Percentiles rank a stretch among this genome's conserved stretches.
These are phyloP conservation scores for Coffea canephora DNA, from an alignment of 257 asterid genomes.

Conservation along the genomic window DNA sequence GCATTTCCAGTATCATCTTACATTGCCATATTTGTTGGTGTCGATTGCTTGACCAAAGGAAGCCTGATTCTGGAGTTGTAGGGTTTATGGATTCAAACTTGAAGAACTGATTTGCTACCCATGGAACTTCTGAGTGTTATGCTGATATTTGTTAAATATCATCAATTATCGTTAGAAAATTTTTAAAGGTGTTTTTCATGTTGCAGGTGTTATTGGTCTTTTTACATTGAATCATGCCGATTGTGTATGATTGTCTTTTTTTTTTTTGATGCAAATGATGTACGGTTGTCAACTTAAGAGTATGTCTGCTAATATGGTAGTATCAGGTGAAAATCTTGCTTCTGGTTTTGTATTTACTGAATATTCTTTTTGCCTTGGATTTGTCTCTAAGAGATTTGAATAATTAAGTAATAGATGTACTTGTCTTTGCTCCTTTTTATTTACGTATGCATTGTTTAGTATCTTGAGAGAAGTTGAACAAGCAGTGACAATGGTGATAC, in stretches of 20 bases:
- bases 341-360: neutral
- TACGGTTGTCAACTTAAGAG: neutral
- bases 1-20: neutral
- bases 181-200: neutral
- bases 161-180: neutral
- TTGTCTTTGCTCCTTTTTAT: neutral
- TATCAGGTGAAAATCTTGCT: neutral
- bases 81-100: neutral
- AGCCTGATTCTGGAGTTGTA: neutral
- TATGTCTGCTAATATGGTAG: neutral
- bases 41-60: neutral
- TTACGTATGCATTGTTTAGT: neutral
- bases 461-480: neutral
- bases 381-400: neutral
- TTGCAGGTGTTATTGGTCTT: neutral
- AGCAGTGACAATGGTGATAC: neutral
- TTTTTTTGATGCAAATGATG: too few species aligned
- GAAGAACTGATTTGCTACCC: neutral
- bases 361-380: neutral
- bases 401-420: neutral
- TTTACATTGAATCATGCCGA: neutral
- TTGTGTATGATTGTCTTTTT: neutral
- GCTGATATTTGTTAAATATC: neutral
- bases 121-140: neutral
- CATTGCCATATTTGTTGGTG: neutral